Evolutionary conservation across 139 green algal genomes (phyloP).

Genomic region (Gonium pectorale): DNA sequence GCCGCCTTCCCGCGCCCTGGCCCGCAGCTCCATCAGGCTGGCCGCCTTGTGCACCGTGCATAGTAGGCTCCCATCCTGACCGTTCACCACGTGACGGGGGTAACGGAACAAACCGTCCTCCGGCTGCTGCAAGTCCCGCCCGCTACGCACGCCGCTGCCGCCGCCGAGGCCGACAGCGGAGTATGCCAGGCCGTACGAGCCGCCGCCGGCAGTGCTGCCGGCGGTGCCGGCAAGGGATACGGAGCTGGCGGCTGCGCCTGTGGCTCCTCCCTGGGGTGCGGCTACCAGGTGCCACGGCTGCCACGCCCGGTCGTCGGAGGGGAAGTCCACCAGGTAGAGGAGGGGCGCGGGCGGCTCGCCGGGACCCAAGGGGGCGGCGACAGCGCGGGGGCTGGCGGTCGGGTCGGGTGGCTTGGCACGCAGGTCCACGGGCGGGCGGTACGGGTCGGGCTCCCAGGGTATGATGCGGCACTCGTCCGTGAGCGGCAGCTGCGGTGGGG

Average conservation of each 20-base stretch:
- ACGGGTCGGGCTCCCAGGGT: background rate
- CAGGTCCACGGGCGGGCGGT: slow-evolving; percentile 6
- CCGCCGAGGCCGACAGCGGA: background rate
- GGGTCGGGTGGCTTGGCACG: slow-evolving; percentile 7
- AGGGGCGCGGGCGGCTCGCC: background rate
- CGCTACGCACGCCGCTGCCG: background rate
- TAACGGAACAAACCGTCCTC: slow-evolving; percentile 6
- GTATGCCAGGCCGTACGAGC: slow-evolving; percentile 4
- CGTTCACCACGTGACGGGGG: background rate
- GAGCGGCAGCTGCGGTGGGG: slow-evolving; percentile 10
- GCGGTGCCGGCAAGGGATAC: background rate
- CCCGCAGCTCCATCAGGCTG: slow-evolving; percentile 18
- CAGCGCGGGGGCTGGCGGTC: background rate
- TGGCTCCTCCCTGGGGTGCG: too few species aligned
- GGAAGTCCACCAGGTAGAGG: slow-evolving; percentile 17
- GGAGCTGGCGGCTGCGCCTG: background rate
- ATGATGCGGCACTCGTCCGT: slow-evolving; percentile 36
- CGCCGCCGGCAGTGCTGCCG: background rate
- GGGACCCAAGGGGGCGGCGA: background rate
- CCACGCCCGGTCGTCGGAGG: background rate
- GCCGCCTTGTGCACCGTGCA: background rate
- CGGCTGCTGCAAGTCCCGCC: background rate
- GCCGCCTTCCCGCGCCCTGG: background rate
- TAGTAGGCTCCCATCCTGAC: background rate
- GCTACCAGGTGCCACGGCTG: slow-evolving; percentile 28